Base-by-base conservation (phyloP, 306 rosid species). In the Fragaria ananassa region DNA sequence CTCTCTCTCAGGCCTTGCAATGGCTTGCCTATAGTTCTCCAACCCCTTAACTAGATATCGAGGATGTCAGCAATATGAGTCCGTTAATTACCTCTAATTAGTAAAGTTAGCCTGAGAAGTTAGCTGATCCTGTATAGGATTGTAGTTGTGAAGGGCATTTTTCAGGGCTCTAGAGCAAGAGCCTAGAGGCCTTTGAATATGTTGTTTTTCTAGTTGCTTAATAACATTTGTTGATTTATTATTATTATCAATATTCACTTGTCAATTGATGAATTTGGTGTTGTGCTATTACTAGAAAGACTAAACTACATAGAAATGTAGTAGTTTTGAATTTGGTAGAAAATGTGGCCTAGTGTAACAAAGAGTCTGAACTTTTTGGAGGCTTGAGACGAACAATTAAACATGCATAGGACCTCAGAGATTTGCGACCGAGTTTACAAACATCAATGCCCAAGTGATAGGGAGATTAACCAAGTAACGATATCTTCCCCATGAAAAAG, bases 1-100 rank as follows among this genome's bases (percentile, higher is more conserved):
- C 89, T 91, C 66, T 84, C 98, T 64, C 75, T 93, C 0, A 88
- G 97, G 51, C 98, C 98, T 8, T 12, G 79, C 45, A 23, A 76
- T 79, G 96, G 98, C 14, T 74, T 91, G 63, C 93, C 90, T 45
- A 88, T 93, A 71, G 76, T 83, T 46, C 56, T 93, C 60, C 87
- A 23, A 1, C 71, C 79, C 19, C 80, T 85, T 74, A 76, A 29
- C 45, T 63, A 63, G 68, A 6, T 63, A 8, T 3, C 46, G 37
- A 13, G 27, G 65, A 29, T 18, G 18, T 17, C 12, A n/a, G 61
- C 13, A 19, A 4, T 56, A 21, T 29, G 2, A 56, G 29, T 56
- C 29, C 29, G 61, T 29, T 42, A 10, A 10, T 9, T 8, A 8
- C 6, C 13, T 56, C 29, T 21, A 18, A 51, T 8, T 18, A 51